Evolutionary conservation across 495 filamentous ascomycete genomes (phyloP).

Genomic region (Podospora fimiseda): DNA sequence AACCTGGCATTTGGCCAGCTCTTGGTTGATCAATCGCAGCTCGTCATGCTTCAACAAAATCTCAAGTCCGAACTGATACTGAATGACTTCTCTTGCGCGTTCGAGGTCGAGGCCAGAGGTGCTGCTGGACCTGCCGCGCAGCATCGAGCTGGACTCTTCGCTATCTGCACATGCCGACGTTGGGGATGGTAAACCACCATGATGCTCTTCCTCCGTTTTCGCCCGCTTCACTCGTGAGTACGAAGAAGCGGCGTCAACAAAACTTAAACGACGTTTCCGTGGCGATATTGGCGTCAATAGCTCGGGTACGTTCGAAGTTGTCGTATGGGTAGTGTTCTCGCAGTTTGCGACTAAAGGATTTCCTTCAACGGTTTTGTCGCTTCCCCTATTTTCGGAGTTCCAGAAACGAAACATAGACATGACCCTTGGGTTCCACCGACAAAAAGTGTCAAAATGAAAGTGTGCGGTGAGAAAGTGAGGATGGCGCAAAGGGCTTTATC

Average conservation of each 20-base stretch:
- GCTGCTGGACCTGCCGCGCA: conserved; percentile 13
- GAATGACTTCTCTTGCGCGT: conserved; percentile 62
- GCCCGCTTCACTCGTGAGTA: conserved; percentile 27
- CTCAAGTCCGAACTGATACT: conserved; percentile 82
- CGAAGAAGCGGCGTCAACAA: conserved; percentile 20
- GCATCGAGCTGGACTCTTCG: conserved; percentile 13
- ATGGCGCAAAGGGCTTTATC: conserved; percentile 13
- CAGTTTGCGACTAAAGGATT: conserved; percentile 13
- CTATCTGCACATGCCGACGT: conserved; percentile 22
- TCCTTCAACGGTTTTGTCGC: conserved; percentile 31
- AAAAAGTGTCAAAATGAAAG: conserved; percentile 5
- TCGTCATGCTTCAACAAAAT: conserved; percentile 93
- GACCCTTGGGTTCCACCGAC: not conserved
- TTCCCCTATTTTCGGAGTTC: conserved; percentile 43
- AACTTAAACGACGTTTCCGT: conserved; percentile 33
- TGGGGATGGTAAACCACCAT: conserved; percentile 28
- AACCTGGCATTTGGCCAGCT: conserved; percentile 90
- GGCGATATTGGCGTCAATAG: conserved; percentile 16
- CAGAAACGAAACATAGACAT: conserved; percentile 46
- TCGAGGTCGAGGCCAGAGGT: conserved; percentile 20
- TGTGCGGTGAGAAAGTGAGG: conserved; percentile 16
- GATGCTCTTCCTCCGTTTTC: conserved; percentile 30
- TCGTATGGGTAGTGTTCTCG: conserved; percentile 4
- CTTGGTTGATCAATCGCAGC: conserved; percentile 87
- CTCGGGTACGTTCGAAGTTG: conserved; percentile 8